phyloP scores from a whole-genome alignment of 768 basidiomycete genomes.

The Amanita subjunquillea region DNA sequence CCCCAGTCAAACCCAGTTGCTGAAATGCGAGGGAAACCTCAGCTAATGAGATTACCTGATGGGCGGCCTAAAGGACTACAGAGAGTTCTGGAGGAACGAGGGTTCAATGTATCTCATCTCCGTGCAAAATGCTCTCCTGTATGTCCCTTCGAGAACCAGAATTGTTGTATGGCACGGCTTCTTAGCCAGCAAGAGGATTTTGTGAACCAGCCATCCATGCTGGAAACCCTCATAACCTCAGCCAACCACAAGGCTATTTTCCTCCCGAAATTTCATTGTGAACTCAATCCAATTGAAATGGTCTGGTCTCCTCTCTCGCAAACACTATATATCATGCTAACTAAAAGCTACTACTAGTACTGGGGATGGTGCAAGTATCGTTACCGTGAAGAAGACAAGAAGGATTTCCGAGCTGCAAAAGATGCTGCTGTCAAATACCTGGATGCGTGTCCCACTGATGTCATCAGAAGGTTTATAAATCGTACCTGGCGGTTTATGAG shows the following conservation, averaged over 20 bases:
- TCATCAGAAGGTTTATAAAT: conserved; percentile 11
- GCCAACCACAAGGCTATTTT: conserved; percentile 28
- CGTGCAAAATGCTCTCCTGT: too few relatives aligned
- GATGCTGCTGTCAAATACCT: conserved; percentile 14
- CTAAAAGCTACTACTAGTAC: conserved; percentile 12
- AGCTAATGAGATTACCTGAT: too few relatives aligned
- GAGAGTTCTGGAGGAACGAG: too few relatives aligned
- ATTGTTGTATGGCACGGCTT: conserved; percentile 24
- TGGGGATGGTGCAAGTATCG: conserved; percentile 27
- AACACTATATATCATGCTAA: background rate
- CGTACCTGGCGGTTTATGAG: too few relatives aligned
- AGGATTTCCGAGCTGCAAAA: conserved; percentile 22
- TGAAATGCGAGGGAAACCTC: too few relatives aligned
- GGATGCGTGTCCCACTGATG: conserved; percentile 25
- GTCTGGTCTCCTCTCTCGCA: conserved; percentile 10
- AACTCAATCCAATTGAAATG: conserved; percentile 39
- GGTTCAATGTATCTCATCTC: too few relatives aligned
- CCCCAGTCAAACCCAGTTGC: too few relatives aligned
- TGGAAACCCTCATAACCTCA: conserved; percentile 19
- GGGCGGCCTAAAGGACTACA: too few relatives aligned
- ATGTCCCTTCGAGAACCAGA: background rate
- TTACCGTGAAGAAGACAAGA: conserved; percentile 20
- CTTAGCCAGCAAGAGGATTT: conserved; percentile 32
- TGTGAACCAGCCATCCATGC: conserved; percentile 21
- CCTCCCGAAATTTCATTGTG: conserved; percentile 34